Conservation (phyloP, 148 eudicot species). For the Amaranthus hypochondriacus region DNA sequence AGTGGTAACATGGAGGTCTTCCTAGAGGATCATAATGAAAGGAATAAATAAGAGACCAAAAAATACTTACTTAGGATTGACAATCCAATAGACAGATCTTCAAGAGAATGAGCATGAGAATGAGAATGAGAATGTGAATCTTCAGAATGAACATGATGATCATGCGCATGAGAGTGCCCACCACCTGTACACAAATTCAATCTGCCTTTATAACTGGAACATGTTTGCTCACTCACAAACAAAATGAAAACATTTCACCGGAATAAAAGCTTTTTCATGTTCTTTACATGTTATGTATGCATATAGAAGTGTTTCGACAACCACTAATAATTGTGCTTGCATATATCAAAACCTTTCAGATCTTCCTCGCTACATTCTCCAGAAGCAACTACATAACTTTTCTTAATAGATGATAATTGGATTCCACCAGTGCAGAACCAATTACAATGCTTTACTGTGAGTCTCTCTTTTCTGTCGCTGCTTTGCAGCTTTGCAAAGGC, state of each 20-base stretch:
- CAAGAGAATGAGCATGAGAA: conserved; percentile 63
- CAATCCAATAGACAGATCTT: conserved; percentile 90
- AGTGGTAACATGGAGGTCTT: conserved; percentile 1
- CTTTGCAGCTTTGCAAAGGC: neutral
- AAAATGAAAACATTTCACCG: neutral
- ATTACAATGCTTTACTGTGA: neutral
- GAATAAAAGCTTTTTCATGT: neutral
- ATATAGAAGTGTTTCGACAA: neutral
- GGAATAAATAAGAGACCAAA: neutral
- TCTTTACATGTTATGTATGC: neutral
- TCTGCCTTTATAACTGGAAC: conserved; percentile 4
- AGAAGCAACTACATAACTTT: neutral
- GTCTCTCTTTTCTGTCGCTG: neutral
- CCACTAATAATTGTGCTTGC: neutral
- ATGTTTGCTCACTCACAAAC: conserved; percentile 5
- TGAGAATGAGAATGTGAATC: conserved; percentile 48
- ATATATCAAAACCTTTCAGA: neutral
- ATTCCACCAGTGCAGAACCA: neutral
- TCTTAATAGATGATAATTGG: neutral
- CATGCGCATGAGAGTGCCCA: conserved; percentile 66
- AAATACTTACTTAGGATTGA: conserved; percentile 62
- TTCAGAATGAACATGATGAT: conserved; percentile 43
- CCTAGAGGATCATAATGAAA: neutral
- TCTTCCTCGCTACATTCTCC: neutral
- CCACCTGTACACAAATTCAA: conserved; percentile 56